These are phyloP conservation scores for Alternaria triticimaculans DNA, from an alignment of 2,329 filamentous ascomycete species.

Conservation along the genomic window DNA sequence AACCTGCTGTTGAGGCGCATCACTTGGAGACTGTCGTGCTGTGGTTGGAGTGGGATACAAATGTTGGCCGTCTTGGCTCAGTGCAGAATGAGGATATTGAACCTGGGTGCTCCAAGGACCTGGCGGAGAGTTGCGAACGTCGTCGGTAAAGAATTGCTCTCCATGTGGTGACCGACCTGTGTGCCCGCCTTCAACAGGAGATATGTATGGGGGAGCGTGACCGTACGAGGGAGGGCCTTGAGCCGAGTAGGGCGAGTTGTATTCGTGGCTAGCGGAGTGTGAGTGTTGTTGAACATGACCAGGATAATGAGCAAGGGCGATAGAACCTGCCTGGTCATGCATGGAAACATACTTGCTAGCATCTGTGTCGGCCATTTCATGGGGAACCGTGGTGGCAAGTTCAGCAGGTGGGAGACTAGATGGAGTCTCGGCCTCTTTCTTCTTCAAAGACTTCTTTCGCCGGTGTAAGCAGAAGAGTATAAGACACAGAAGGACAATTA, in stretches of 20 bases:
- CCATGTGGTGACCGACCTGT: constrained; percentile 14
- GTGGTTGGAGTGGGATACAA: constrained; percentile 33
- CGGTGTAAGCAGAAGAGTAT: constrained; percentile 47
- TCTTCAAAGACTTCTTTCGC: constrained; percentile 41
- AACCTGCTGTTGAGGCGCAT: constrained; percentile 19
- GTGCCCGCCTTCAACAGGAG: constrained; percentile 18
- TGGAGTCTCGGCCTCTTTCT: constrained; percentile 10
- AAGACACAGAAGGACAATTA: constrained; percentile 42
- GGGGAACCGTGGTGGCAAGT: constrained; percentile 37
- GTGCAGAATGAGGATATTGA: constrained; percentile 24
- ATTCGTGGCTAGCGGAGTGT: constrained; percentile 27
- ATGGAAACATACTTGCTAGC: constrained; percentile 38
- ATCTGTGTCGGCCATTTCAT: constrained; percentile 37
- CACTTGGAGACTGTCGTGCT: constrained; percentile 16
- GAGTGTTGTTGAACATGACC: constrained; percentile 25
- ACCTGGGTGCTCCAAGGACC: constrained; percentile 27
- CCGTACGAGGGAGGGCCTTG: constrained; percentile 27
- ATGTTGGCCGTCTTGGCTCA: constrained; percentile 29
- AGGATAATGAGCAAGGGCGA: constrained; percentile 18
- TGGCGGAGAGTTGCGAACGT: constrained; percentile 22
- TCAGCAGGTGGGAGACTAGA: constrained; percentile 36
- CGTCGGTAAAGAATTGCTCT: constrained; percentile 20
- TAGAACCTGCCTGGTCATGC: constrained; percentile 28
- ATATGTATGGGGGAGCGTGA: constrained; percentile 14
- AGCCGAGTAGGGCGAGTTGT: constrained; percentile 22